Evolutionary conservation across 495 filamentous ascomycete species (phyloP).

Genomic region (Daldinia vernicosa): DNA sequence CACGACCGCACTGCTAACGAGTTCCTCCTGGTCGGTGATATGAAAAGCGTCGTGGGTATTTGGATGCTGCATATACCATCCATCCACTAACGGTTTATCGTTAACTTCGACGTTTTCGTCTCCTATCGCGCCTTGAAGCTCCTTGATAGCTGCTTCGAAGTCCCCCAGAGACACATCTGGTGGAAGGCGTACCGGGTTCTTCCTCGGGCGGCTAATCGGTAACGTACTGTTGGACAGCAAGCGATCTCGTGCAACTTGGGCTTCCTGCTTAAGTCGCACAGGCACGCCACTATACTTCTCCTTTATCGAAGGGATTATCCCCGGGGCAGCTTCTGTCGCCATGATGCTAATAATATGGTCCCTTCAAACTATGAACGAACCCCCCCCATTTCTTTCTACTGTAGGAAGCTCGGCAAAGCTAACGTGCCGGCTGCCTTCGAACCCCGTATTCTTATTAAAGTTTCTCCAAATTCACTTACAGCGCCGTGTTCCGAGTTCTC

Average conservation of each 20-base stretch:
- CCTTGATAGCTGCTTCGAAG: conserved; percentile 52
- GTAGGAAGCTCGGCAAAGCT: neutral
- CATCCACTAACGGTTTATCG: conserved; percentile 53
- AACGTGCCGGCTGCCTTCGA: conserved; percentile 2
- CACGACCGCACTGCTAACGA: conserved; percentile 55
- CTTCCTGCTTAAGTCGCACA: conserved; percentile 42
- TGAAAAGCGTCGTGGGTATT: conserved; percentile 59
- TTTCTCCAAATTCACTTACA: conserved; percentile 9
- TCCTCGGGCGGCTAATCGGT: conserved; percentile 45
- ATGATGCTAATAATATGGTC: conserved; percentile 19
- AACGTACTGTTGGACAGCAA: conserved; percentile 48
- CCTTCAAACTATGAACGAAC: neutral
- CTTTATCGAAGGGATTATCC: conserved; percentile 32
- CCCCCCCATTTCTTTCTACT: neutral
- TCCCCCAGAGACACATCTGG: conserved; percentile 47
- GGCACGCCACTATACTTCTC: conserved; percentile 49
- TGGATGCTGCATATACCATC: conserved; percentile 60
- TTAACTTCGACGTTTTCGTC: conserved; percentile 53
- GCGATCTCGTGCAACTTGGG: conserved; percentile 42
- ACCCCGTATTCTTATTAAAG: conserved; percentile 20
- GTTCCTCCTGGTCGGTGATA: conserved; percentile 54
- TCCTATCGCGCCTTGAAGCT: conserved; percentile 47
- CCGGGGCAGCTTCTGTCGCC: conserved; percentile 8
- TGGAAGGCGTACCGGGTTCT: conserved; percentile 47
- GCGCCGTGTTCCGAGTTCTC: conserved; percentile 1